Base-by-base conservation (phyloP, 345 rosid species). In the Sonneratia alba region DNA sequence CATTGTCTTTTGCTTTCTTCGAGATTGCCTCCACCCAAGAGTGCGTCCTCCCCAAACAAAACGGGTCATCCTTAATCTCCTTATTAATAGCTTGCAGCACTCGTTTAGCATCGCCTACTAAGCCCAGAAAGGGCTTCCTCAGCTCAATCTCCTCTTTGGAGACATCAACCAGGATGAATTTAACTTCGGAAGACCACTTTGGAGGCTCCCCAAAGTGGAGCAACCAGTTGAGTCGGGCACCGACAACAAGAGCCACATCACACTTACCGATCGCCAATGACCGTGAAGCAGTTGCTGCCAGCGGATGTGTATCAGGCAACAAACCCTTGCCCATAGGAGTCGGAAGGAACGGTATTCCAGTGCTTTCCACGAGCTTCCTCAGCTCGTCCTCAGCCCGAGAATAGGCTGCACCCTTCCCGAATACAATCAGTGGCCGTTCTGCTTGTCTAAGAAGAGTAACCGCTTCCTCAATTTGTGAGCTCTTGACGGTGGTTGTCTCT, bases 311-410 rank as follows among this genome's bases (percentile, higher is more conserved):
- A 77, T 95, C 99, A 12, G 95, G 87, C 80, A 95, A 77, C 83
- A 95, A 71, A n/a, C 99, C 99, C 83, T 95, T 95, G 38, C 99
- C 99, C 99, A 92, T 92, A 3, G 99, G 97, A 32, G 99, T 92
- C 1, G 99, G 98, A 78, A 92, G 77, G 77, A 95, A 95, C 0
- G 99, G 99, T 53, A 92, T 87, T 53, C 97, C 92, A 1, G 96
- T 90, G 16, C 72, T 76, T 62, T 90, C 94, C 53, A 95, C 89
- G 7, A 92, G 77, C 43, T 40, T 83, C 88, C 76, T 90, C 75
- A 95, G 48, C 73, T 90, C 96, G 59, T 77, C 79, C 82, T 95
- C 97, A 0, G 96, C 96, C 69, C 88, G 70, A 1, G 94, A 88
- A 80, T 83, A 88, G 36, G 97, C 97, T 0, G 99, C 99, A 2